Evolutionary conservation across 805 yeast species (phyloP).

Genomic region (Pichia paraexigua): DNA sequence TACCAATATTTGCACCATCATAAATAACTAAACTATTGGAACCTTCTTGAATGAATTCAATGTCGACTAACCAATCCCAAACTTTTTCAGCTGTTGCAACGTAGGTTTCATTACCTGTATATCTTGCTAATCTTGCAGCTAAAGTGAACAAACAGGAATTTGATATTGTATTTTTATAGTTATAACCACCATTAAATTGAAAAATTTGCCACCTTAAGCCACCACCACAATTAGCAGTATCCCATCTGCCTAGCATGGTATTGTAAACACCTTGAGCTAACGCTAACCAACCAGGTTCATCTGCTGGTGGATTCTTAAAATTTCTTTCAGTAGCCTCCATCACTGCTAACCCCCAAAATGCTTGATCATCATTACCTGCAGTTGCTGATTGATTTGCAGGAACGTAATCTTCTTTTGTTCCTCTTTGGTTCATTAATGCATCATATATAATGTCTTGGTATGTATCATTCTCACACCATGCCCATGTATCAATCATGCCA

Average conservation of each 20-base stretch:
- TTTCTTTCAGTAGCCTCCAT: conserved; percentile 81
- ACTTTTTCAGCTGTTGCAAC: conserved; percentile 64
- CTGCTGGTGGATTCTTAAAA: conserved; percentile 62
- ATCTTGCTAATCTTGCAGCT: conserved; percentile 78
- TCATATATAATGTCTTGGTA: conserved; percentile 47
- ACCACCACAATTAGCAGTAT: conserved; percentile 51
- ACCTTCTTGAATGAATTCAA: conserved; percentile 19
- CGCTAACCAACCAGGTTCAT: conserved; percentile 48
- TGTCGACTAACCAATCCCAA: conserved; percentile 53
- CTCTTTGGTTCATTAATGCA: conserved; percentile 61
- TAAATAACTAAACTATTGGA: conserved; percentile 32
- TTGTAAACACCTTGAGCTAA: conserved; percentile 80
- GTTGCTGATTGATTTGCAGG: conserved; percentile 77
- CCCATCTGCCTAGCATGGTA: conserved; percentile 81
- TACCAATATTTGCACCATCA: conserved; percentile 50
- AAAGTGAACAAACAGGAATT: conserved; percentile 75
- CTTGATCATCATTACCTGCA: conserved; percentile 93
- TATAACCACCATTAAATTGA: conserved; percentile 81
- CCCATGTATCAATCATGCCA: conserved; percentile 64
- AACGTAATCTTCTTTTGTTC: conserved; percentile 56
- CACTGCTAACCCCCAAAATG: conserved; percentile 83
- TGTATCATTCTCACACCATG: conserved; percentile 59
- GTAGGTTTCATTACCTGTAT: conserved; percentile 63
- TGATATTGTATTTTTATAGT: conserved; percentile 82
- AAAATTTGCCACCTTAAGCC: conserved; percentile 92